Evolutionary conservation across 2,329 filamentous ascomycete species (phyloP), one percentile per base, ranked within the genome.

Genomic region (Paraphoma chrysanthemicola): DNA sequence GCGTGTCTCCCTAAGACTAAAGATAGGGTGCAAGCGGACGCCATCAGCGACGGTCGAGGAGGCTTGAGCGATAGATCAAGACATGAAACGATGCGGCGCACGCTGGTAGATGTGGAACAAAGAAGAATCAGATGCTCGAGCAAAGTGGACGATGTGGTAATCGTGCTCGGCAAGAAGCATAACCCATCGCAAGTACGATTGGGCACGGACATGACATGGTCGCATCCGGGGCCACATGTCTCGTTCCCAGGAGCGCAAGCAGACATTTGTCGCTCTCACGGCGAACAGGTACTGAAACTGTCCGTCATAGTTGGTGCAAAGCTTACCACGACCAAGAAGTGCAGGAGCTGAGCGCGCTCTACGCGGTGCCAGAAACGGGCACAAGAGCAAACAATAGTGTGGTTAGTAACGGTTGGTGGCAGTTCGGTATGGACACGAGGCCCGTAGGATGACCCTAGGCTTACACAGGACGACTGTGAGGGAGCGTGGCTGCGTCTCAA

Each of bases 401-500:
- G 39, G 43, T 28, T 48, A 52, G 49, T 39, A 62, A 49, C 38
- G 50, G 59, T 51, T 60, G 45, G 51, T 52, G 59, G 47, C 55
- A 45, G 50, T 50, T n/a, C 36, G 16, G 44, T 41, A 23, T 42
- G 55, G 50, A 48, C 44, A 55, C 42, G 46, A 53, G 46, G 43
- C 44, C 54, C 56, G 58, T 53, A 56, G 41, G 59, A 56, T 45
- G 54, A 45, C 30, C 51, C 45, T 51, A 46, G 44, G 48, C 52
- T 54, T 48, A 47, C 42, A 50, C 48, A 57, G 50, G 45, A 38
- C 38, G 45, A 45, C 39, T 50, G 45, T 23, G 47, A 48, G 57
- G 59, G 44, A 53, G 48, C 29, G 58, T 64, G 64, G 64, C 61
- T 65, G 64, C 67, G 57, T 43, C 52, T 62, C 56, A 60, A 66